Conservation (phyloP, 768 basidiomycete genomes). For the Suillus sp. region DNA sequence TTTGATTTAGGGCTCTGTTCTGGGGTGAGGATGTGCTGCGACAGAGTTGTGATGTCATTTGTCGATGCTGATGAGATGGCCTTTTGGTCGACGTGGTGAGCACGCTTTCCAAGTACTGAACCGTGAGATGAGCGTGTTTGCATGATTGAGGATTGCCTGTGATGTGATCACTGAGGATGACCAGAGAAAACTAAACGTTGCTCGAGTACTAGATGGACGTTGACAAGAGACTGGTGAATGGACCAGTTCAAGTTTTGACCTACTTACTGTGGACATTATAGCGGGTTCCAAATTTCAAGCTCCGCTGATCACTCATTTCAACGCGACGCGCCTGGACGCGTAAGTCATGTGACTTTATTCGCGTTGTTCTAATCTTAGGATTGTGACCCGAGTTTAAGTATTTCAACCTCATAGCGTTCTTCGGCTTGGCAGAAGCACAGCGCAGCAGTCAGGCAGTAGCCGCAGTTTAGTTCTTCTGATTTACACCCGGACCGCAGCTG, state of each 20-base stretch:
- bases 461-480: background rate
- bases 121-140: slow-evolving; percentile 42
- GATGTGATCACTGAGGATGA: background rate
- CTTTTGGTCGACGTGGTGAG: slow-evolving; percentile 38
- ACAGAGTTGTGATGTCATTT: slow-evolving; percentile 8
- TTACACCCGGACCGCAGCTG: background rate
- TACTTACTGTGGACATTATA: slow-evolving; percentile 17
- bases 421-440: background rate
- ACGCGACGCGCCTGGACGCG: slow-evolving; percentile 22
- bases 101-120: slow-evolving; percentile 55
- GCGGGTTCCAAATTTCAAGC: slow-evolving; percentile 23
- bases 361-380: slow-evolving; percentile 8
- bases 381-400: background rate
- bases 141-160: slow-evolving; percentile 32
- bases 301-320: slow-evolving; percentile 27
- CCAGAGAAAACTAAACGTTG: background rate
- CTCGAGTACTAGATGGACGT: background rate
- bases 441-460: background rate
- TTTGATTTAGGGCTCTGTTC: slow-evolving; percentile 67
- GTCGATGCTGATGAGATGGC: slow-evolving; percentile 14
- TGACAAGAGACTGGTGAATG: background rate
- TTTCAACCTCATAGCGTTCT: background rate
- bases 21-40: slow-evolving; percentile 42
- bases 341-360: slow-evolving; percentile 18
- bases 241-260: slow-evolving; percentile 10